phyloP scores from a whole-genome alignment of 257 asterid species.

The Solanum ossicruentum region DNA sequence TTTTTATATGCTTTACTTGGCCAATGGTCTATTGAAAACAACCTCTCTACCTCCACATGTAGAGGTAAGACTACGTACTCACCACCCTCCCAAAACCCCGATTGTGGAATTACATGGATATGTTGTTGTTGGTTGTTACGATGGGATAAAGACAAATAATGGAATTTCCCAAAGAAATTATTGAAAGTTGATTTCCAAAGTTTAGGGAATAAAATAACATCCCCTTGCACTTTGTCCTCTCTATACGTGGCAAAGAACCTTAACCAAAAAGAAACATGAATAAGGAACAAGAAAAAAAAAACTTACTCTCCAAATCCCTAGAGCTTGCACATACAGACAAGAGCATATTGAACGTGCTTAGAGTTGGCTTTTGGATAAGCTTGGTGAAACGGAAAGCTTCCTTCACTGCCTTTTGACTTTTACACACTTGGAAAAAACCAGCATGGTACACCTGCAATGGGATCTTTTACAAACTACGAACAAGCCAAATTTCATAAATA shows the following conservation, averaged over 20 bases:
- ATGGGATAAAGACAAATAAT: not conserved
- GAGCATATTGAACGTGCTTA: constrained; percentile 95
- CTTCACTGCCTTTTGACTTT: constrained; percentile 66
- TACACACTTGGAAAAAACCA: constrained; percentile 69
- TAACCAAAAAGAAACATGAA: not conserved
- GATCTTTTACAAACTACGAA: not conserved
- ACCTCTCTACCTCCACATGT: not conserved
- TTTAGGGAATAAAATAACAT: not conserved
- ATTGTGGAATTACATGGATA: not conserved
- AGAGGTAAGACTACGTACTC: not conserved
- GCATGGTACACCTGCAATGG: constrained; percentile 69
- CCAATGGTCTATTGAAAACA: not conserved
- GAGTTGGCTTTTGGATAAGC: constrained; percentile 75
- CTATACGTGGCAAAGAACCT: not conserved
- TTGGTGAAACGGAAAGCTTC: constrained; percentile 73
- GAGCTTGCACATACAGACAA: constrained; percentile 89
- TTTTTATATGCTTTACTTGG: not conserved
- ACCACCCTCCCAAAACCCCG: not conserved
- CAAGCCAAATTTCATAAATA: constrained; percentile 3
- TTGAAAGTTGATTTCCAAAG: not conserved
- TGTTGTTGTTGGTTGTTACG: not conserved
- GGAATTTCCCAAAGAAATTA: not conserved
- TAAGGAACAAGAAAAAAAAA: not conserved
- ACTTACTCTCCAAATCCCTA: constrained; percentile 70
- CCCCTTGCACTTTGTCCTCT: not conserved